phyloP scores from a whole-genome alignment of 2,329 filamentous ascomycete genomes.

The Fusarium bactridioides region DNA sequence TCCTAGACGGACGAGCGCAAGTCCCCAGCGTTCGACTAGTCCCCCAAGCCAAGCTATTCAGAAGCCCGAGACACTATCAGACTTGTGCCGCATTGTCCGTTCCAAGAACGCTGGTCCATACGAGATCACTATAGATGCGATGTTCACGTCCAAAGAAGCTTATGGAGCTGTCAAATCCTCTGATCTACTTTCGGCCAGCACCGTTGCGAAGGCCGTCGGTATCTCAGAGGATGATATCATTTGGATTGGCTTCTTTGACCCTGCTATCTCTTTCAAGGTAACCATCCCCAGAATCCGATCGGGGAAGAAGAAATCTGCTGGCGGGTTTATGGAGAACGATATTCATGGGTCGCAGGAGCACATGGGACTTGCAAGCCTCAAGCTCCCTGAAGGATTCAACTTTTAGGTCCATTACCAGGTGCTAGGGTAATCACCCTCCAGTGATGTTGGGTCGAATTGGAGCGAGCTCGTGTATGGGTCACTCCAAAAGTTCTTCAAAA shows the following conservation, averaged over 20 bases:
- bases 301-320: conserved; percentile 22
- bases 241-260: conserved; percentile 54
- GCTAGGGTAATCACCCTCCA: background rate
- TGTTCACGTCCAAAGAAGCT: conserved; percentile 50
- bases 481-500: conserved; percentile 23
- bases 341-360: conserved; percentile 37
- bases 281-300: conserved; percentile 21
- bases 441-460: conserved; percentile 3
- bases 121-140: conserved; percentile 61
- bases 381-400: background rate
- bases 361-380: conserved; percentile 20
- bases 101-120: conserved; percentile 57
- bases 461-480: conserved; percentile 23
- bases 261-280: conserved; percentile 56
- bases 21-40: background rate
- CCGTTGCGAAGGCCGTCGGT: conserved; percentile 34
- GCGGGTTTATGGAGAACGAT: conserved; percentile 36
- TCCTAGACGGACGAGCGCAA: background rate
- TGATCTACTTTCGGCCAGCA: conserved; percentile 3
- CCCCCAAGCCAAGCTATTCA: fast-evolving
- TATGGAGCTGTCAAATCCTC: conserved; percentile 41
- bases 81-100: conserved; percentile 53
- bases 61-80: conserved; percentile 29
- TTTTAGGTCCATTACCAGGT: background rate
- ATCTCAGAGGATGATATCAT: conserved; percentile 43